Evolutionary conservation across 768 basidiomycete genomes (phyloP).

Genomic region (Cystobasidium tubakii): DNA sequence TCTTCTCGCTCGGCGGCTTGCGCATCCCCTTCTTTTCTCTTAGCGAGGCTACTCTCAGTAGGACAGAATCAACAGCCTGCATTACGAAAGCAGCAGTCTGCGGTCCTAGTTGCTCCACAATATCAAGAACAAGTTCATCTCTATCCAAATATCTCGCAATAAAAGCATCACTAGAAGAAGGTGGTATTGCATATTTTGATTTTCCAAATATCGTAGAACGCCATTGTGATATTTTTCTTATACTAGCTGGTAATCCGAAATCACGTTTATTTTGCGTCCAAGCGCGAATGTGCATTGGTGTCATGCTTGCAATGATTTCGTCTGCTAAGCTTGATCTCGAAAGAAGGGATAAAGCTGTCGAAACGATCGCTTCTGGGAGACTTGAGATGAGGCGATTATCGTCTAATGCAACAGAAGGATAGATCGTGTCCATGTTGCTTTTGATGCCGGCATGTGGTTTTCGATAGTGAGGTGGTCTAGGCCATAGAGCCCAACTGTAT

Average conservation of each 20-base stretch:
- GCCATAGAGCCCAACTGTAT: constrained; percentile 16
- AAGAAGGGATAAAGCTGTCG: background rate
- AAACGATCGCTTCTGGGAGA: background rate
- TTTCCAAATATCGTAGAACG: background rate
- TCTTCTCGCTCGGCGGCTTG: background rate
- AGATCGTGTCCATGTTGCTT: background rate
- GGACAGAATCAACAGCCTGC: background rate
- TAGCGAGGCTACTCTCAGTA: background rate
- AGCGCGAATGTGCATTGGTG: background rate
- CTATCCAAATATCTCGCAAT: background rate
- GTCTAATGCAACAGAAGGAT: background rate
- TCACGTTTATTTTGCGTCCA: background rate
- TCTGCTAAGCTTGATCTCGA: background rate
- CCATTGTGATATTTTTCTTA: background rate
- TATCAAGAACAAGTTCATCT: constrained; percentile 10
- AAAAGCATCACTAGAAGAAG: background rate
- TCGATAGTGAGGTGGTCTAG: background rate
- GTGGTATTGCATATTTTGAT: background rate
- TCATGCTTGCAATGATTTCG: background rate
- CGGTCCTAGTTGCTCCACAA: background rate
- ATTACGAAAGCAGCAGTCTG: background rate
- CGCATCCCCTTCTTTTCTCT: background rate
- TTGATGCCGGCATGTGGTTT: background rate
- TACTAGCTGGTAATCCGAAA: background rate
- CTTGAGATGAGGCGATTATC: background rate